Percentiles rank a stretch among this genome's conserved stretches.
Conservation (phyloP, 306 rosid genomes). For the Sphenostylis stenocarpa region DNA sequence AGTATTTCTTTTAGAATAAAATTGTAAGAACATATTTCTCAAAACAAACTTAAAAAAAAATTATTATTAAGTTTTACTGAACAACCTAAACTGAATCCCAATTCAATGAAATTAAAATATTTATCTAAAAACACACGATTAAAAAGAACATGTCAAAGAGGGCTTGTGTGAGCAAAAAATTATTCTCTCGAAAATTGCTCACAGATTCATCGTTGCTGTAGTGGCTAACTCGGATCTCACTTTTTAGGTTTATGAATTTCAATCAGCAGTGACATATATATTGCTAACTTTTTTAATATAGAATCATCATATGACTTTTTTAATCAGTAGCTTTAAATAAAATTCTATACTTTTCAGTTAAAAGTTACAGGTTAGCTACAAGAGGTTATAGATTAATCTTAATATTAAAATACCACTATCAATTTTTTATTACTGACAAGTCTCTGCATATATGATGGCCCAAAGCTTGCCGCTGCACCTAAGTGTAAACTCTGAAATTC, state of each 20-base stretch:
- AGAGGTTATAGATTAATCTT: not conserved
- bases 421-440: conserved; percentile 30
- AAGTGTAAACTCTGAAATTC: conserved; percentile 27
- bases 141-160: not conserved
- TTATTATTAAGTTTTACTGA: not conserved
- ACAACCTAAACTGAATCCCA: not conserved
- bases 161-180: not conserved
- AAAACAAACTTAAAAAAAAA: not conserved
- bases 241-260: not conserved
- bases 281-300: not conserved
- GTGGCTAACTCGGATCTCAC: not conserved
- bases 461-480: conserved; percentile 5
- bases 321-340: not conserved
- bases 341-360: not conserved
- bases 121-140: too few species aligned
- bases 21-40: not conserved
- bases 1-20: too few species aligned
- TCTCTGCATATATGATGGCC: conserved; percentile 10
- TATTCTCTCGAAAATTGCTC: not conserved
- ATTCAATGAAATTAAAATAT: too few species aligned
- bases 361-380: not conserved
- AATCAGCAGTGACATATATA: not conserved
- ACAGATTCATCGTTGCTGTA: not conserved
- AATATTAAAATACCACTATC: not conserved
- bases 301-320: not conserved